Base-by-base conservation (phyloP, 352 stramenopile species). In the Pythium dissimile region DNA sequence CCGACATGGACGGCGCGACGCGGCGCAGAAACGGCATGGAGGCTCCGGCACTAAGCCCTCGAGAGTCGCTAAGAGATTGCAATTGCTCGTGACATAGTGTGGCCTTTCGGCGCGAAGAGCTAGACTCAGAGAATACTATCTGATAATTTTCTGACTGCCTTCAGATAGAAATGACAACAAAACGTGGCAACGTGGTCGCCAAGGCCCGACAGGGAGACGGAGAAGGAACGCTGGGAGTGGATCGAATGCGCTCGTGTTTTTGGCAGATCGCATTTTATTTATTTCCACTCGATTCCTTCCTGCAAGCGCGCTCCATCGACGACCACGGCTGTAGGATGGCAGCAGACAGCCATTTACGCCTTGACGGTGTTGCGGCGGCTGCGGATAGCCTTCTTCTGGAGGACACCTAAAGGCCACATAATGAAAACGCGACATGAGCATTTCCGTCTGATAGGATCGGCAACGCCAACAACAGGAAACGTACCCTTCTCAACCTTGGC, bases 401-500 rank as follows among this genome's bases (percentile, higher is more conserved):
- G 81, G 28, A 90, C 76, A 79, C 73, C 71, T 83, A 18, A 31
- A 34, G 8, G 50, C 23, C 6, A 58, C 11, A 31, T 48, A 35
- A 20, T 2, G 7, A 31, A 7, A 53, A 11, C 31, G 45, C 41
- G 35, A 23, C 30, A 34, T 48, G 2, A 34, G 41, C 52, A 13
- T 53, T 44, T 20, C 18, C 7, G 9, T 8, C 15, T 18, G 9
- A 20, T 41, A 30, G 54, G 47, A 42, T 15, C 16, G 37, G n/a
- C n/a, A 34, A 45, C 20, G 21, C 9, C 20, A n/a, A 24, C 2
- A 20, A 20, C 70, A 35, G 20, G 6, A n/a, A 32, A 42, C 75
- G 51, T 54, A 85, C 85, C 85, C 80, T 93, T 93, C 74, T 94
- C 83, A 51, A 94, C 75, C 82, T 94, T 93, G 61, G 79, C 80